Base-by-base conservation (phyloP, 192 early-diverging fungal genomes). In the Dimargaris xerosporica region DNA sequence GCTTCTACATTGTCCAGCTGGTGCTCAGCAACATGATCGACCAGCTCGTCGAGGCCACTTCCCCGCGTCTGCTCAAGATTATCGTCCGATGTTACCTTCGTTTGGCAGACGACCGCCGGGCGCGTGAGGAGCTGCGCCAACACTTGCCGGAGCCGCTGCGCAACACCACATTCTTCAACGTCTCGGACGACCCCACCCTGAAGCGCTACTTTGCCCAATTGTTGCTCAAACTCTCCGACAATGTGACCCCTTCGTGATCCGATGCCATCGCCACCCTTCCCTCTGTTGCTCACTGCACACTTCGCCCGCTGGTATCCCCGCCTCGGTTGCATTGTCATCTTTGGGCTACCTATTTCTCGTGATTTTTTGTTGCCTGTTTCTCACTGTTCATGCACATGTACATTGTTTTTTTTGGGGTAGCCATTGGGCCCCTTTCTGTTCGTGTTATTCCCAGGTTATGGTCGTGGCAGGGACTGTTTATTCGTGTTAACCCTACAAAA, bases 1-100 rank as follows among this genome's bases (percentile, higher is more conserved):
- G 95, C 7, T 90, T 98, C 70, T 92, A 89, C 65, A 94, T 94
- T 47, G 93, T 98, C 9, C 84, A 85, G n/a, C 91, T 90, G 7
- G 92, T 96, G 3, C 79, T 98, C 31, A 83, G 85, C 68, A 92
- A 91, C 68, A 93, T 98, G 82, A 90, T 98, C 41, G 82, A 75
- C 58, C 91, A 96, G 69, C 79, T 98, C 51, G 86, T 91, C 5
- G 87, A 90, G 5, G 80, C 86, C 25, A 85, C 87, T 50, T 88
- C 89, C 3, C 81, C 91, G 21, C 77, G 93, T 26, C 70, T 96
- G 56, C 76, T 96, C 59, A 98, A 98, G 70, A 92, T 93, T 70
- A 91, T 96, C 44, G 82, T 94, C 62, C 79, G 92, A 41, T 96
- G 93, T 61, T 92, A 95, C 68, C 71, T 94, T 62, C 81, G 95